Conservation (phyloP, 148 eudicot species). For the Dysphania ambrosioides region DNA sequence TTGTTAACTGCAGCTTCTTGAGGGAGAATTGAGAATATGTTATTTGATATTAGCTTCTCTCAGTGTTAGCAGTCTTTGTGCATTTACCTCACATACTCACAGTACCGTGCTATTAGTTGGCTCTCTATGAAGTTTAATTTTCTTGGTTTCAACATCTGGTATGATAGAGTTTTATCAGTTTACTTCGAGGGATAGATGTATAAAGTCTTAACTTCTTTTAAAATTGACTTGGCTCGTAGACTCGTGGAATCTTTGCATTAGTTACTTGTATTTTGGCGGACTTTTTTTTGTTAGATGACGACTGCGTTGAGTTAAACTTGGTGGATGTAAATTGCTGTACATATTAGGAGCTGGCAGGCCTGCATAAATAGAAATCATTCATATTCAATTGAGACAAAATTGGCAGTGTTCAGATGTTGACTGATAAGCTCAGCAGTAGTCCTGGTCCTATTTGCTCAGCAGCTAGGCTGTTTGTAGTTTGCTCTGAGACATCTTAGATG, state of each 20-base stretch:
- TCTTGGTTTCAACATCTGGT: slow-evolving; percentile 17
- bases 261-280: slow-evolving; percentile 21
- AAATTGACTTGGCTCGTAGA: slow-evolving; percentile 24
- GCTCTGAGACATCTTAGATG: too few relatives aligned
- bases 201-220: slow-evolving; percentile 27
- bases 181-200: slow-evolving; percentile 29
- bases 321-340: slow-evolving; percentile 11
- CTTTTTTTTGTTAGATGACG: slow-evolving; percentile 6
- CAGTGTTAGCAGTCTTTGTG: slow-evolving; percentile 15
- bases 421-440: too few relatives aligned
- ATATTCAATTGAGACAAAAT: too few relatives aligned
- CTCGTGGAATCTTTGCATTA: slow-evolving; percentile 21
- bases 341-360: background rate
- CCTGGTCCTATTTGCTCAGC: too few relatives aligned
- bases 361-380: slow-evolving; percentile 9
- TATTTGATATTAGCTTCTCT: slow-evolving; percentile 14
- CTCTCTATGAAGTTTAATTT: slow-evolving; percentile 2
- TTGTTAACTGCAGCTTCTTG: slow-evolving; percentile 24
- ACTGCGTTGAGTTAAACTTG: background rate
- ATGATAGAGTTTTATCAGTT: slow-evolving; percentile 20
- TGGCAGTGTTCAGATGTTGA: too few relatives aligned
- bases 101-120: slow-evolving; percentile 14
- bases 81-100: slow-evolving; percentile 7
- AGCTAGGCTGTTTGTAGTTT: too few relatives aligned
- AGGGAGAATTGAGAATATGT: slow-evolving; percentile 5